Base-by-base conservation (phyloP, 2,329 filamentous ascomycete species). In the Penicillium rolfsii region DNA sequence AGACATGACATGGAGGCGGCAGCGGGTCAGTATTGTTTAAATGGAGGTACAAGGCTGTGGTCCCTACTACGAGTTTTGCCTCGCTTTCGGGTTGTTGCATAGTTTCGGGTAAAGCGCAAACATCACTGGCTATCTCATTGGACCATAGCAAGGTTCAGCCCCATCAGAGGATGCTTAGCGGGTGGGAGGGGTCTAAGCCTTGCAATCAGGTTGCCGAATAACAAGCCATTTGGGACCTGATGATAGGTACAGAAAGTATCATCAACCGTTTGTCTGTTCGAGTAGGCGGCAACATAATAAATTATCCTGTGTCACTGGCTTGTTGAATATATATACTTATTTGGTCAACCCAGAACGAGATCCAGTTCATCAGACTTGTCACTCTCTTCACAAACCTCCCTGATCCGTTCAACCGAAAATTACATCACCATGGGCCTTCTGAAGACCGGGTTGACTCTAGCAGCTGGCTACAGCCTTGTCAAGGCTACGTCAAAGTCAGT, bases 401-500 rank as follows among this genome's bases (percentile, higher is more conserved):
- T 3, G 30, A 41, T 4, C 22, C 6, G 3, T 19, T 12, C 11
- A 36, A 36, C 7, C n/a, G 5, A 3, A 41, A 41, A 41, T 11
- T 6, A 28, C 24, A 46, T 3, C 7, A 36, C 19, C 9, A 63
- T 64, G 60, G 55, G 60, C 55, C 53, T 63, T 7, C 43, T 59
- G 8, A 64, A 63, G 28, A 53, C 52, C 22, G 53, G 63, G 19
- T 52, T 58, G 30, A 11, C 24, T 40, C 33, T 57, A 12, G 53
- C 52, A 19, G 60, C 41, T 14, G 36, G 46, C 28, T 64, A 58
- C 22, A 41, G 46, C 19, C 52, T 64, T 26, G 55, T 62, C n/a
- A 62, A 62, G 46, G 41, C 57, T 30, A 52, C 55, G n/a, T 58
- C 57, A 12, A 57, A 58, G 62, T 64, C 9, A 55, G 62, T 58